Evolutionary conservation across 1,284 basidiomycete genomes (phyloP), one percentile per base, ranked within the genome.

Genomic region (Fistulinella cinereoalba): DNA sequence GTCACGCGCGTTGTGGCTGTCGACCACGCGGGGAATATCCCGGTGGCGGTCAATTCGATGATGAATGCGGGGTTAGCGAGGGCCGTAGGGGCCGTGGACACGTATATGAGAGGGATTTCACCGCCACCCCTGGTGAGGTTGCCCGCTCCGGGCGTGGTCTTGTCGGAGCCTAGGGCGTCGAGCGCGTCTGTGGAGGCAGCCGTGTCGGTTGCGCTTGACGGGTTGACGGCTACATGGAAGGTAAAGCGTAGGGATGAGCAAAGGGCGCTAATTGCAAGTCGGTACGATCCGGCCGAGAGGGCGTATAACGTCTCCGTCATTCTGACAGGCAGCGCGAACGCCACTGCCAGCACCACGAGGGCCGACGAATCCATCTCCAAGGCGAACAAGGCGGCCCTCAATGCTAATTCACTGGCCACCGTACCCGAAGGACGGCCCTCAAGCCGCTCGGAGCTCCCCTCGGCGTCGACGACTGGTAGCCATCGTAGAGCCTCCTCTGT

Each of bases 1-100:
- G 95, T 92, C 67, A 96, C 90, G 40, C 80, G 94, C 53, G 76
- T 97, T 33, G 83, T 89, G 6, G 88, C 92, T 0, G 77, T 97
- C 47, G 95, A 99, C 67, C 95, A 89, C 60, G 85, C 86, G 4
- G 93, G 94, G 6, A 85, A 84, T 10, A 80, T 97, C 37, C 93
- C 96, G 0, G 78, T 85, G 7, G 85, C 92, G 0, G 80, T 96
- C 50, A 97, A 97, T 66, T 83, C 89, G 25, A 83, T 89, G 70
- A 86, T 94, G 65, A 97, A 97, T 61, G 78, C 85, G 2, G 74
- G 82, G 19, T 68, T 92, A 13, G 81, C 88, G 4, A 76, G 80
- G 46, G 74, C 82, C 1, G 80, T 94, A 18, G 67, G 90, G 5
- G 75, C 80, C 0, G 70, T 94, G 31, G 91, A 94, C 59, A 65